These are phyloP conservation scores for Clitocybe nebularis DNA, from an alignment of 1,284 basidiomycete genomes.

Conservation along the genomic window DNA sequence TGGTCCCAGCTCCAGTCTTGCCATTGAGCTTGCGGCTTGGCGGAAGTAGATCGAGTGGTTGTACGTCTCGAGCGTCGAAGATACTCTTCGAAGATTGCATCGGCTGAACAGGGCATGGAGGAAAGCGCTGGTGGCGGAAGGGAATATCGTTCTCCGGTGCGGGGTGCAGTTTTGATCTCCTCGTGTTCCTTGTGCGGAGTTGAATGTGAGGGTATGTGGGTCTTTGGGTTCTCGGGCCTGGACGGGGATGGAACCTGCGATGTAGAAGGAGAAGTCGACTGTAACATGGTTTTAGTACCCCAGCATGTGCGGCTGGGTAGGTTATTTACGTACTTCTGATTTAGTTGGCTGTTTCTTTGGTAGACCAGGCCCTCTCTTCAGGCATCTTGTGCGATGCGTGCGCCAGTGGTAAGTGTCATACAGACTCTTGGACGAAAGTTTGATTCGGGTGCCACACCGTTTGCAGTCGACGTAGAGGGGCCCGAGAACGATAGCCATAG, in stretches of 20 bases:
- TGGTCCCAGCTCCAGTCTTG: constrained; percentile 38
- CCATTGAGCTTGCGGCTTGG: constrained; percentile 21
- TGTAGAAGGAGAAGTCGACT: too few relatives aligned
- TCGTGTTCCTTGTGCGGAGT: too few relatives aligned
- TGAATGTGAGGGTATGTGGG: too few relatives aligned
- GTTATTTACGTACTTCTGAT: constrained; percentile 5
- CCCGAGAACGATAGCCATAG: constrained; percentile 46
- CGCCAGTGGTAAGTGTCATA: constrained; percentile 68
- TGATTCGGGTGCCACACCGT: constrained; percentile 53
- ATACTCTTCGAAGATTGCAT: constrained; percentile 27
- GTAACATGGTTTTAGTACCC: too few relatives aligned
- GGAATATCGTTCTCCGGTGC: constrained; percentile 14
- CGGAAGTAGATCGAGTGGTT: constrained; percentile 15
- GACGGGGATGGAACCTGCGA: neutral
- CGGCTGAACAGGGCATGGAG: too few relatives aligned
- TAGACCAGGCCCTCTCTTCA: constrained; percentile 25
- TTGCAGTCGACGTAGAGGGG: constrained; percentile 54
- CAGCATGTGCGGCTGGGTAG: too few relatives aligned
- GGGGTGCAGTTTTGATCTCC: too few relatives aligned
- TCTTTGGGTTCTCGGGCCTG: neutral
- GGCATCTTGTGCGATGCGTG: constrained; percentile 56
- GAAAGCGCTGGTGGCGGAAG: constrained; percentile 3
- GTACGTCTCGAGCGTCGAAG: constrained; percentile 28
- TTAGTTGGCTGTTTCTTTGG: constrained; percentile 19
- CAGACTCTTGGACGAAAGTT: constrained; percentile 61